Conservation (phyloP, 192 early-diverging fungal genomes). For the Gryganskiella cystojenkinii region DNA sequence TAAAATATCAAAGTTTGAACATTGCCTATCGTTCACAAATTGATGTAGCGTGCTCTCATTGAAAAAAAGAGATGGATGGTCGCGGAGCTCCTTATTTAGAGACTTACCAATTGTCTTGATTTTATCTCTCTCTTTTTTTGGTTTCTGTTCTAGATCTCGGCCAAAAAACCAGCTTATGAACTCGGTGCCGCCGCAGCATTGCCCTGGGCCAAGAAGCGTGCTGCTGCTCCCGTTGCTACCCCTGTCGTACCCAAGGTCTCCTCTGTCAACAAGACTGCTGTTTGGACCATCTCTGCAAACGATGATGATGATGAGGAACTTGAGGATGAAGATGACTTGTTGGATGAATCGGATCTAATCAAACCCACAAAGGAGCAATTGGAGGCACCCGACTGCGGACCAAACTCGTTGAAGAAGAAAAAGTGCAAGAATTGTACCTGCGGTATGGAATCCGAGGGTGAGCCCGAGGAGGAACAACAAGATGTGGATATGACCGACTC, state of each 20-base stretch:
- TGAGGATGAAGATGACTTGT: constrained; percentile 86
- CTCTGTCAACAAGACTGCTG: constrained; percentile 54
- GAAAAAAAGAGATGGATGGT: constrained; percentile 1
- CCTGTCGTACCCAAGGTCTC: constrained; percentile 31
- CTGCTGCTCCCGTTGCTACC: constrained; percentile 39
- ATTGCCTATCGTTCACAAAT: background rate
- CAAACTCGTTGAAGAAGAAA: constrained; percentile 79
- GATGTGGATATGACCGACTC: constrained; percentile 51
- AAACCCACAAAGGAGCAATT: constrained; percentile 69
- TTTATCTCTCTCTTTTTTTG: constrained; percentile 61
- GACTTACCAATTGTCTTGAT: constrained; percentile 51
- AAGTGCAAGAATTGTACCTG: constrained; percentile 99
- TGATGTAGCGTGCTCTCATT: background rate
- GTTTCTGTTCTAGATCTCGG: constrained; percentile 62
- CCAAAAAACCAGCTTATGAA: constrained; percentile 87
- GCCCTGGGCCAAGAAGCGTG: constrained; percentile 80
- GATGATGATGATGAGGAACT: constrained; percentile 81
- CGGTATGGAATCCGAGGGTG: constrained; percentile 77
- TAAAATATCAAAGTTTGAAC: constrained; percentile 9
- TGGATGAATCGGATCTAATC: constrained; percentile 85
- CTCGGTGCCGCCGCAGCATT: constrained; percentile 87
- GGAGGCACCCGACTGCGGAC: constrained; percentile 72
- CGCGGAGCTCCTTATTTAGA: background rate
- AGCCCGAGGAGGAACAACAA: constrained; percentile 56
- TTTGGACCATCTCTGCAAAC: constrained; percentile 80